These are phyloP conservation scores for Tolypocladium paradoxum DNA, from an alignment of 2,329 filamentous ascomycete genomes.

Conservation along the genomic window DNA sequence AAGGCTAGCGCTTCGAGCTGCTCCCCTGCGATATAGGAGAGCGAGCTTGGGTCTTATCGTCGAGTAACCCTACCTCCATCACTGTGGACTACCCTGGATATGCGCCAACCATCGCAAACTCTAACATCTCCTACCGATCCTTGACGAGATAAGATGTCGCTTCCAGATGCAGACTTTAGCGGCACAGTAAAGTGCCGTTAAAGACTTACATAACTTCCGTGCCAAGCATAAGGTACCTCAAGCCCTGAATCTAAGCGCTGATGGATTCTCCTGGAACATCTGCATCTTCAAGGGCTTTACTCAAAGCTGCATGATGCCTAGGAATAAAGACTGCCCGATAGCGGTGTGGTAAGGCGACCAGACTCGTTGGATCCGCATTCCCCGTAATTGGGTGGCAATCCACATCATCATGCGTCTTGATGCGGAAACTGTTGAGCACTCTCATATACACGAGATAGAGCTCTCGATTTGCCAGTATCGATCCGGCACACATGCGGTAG, in stretches of 20 bases:
- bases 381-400: constrained; percentile 50
- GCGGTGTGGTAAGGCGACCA: constrained; percentile 48
- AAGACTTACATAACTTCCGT: too few species aligned
- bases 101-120: too few species aligned
- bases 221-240: too few species aligned
- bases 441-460: constrained; percentile 54
- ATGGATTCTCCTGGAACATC: not conserved
- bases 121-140: too few species aligned
- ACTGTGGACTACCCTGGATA: too few species aligned
- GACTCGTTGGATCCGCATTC: constrained; percentile 48
- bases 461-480: constrained; percentile 30
- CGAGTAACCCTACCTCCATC: too few species aligned
- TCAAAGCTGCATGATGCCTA: constrained; percentile 14
- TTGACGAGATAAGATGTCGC: too few species aligned
- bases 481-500: constrained; percentile 56
- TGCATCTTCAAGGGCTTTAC: not conserved
- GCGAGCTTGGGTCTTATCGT: too few species aligned
- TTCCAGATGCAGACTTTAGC: too few species aligned
- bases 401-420: constrained; percentile 40
- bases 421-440: constrained; percentile 49
- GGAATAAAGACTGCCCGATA: constrained; percentile 51
- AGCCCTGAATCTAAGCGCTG: not conserved
- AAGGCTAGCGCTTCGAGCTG: too few species aligned
- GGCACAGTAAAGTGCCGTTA: too few species aligned
- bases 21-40: too few species aligned